Evolutionary conservation across 495 filamentous ascomycete species (phyloP).

Genomic region (Oidiodendron maius): DNA sequence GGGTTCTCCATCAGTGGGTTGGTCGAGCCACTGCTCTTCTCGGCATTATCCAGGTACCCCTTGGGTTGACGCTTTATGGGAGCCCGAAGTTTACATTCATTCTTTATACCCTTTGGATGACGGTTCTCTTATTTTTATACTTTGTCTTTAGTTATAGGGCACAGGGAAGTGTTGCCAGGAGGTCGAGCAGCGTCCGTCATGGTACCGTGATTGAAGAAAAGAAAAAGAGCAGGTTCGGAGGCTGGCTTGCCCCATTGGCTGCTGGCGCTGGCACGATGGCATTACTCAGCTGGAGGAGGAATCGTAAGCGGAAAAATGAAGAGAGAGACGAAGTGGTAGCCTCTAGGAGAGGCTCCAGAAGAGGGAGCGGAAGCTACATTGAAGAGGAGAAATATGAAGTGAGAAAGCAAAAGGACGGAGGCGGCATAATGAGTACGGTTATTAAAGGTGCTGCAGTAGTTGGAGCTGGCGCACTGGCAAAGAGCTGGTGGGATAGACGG

Average conservation of each 20-base stretch:
- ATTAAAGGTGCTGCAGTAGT: conserved; percentile 60
- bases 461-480: conserved; percentile 60
- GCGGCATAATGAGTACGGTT: conserved; percentile 59
- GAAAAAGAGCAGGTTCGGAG: conserved; percentile 12
- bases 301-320: conserved; percentile 21
- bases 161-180: conserved; percentile 9
- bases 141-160: conserved; percentile 53
- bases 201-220: conserved; percentile 22
- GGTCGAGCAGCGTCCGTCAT: conserved; percentile 28
- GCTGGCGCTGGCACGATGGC: conserved; percentile 58
- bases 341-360: conserved; percentile 26
- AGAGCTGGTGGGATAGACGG: conserved; percentile 56
- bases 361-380: conserved; percentile 44
- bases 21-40: conserved; percentile 71
- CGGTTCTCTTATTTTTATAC: conserved; percentile 58
- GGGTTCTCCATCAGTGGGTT: conserved; percentile 86
- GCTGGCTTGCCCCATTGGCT: conserved; percentile 36
- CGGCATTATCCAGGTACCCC: conserved; percentile 79
- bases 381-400: conserved; percentile 51
- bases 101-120: conserved; percentile 70
- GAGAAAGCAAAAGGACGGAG: conserved; percentile 27
- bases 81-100: conserved; percentile 82
- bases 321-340: conserved; percentile 39
- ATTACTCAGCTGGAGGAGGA: conserved; percentile 34
- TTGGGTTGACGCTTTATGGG: conserved; percentile 89